phyloP scores from a whole-genome alignment of 1,139 yeast species.

The Sugiyamaella castrensis region DNA sequence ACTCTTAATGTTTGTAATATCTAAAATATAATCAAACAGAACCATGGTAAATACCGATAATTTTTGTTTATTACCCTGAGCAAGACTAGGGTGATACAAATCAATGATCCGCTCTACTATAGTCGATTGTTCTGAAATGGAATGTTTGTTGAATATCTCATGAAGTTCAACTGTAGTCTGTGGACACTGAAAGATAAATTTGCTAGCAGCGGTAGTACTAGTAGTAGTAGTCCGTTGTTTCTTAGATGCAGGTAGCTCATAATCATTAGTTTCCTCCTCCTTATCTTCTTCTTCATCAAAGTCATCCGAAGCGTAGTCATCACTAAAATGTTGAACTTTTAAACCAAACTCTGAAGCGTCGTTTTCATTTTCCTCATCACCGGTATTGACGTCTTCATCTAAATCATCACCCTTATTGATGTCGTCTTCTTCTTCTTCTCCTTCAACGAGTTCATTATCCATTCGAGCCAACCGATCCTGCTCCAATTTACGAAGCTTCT shows the following conservation, averaged over 20 bases:
- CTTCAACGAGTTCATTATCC: slow-evolving; percentile 55
- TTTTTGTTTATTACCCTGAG: slow-evolving; percentile 77
- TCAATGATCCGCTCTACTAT: slow-evolving; percentile 57
- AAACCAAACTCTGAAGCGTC: slow-evolving; percentile 29
- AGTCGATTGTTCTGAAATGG: slow-evolving; percentile 45
- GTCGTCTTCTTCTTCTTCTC: slow-evolving; percentile 29
- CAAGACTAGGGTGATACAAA: slow-evolving; percentile 70
- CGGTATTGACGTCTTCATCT: slow-evolving; percentile 16
- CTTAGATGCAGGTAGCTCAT: slow-evolving; percentile 24
- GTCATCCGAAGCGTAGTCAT: slow-evolving; percentile 35
- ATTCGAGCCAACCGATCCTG: slow-evolving; percentile 76
- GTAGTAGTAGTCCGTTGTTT: slow-evolving; percentile 5
- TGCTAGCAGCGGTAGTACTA: not conserved
- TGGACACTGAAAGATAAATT: slow-evolving; percentile 48
- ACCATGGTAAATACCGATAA: slow-evolving; percentile 62
- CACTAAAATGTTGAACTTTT: slow-evolving; percentile 1
- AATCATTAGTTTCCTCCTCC: slow-evolving; percentile 36
- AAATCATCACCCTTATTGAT: slow-evolving; percentile 51
- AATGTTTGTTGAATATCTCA: slow-evolving; percentile 39
- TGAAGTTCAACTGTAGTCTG: slow-evolving; percentile 51
- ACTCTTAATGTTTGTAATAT: slow-evolving; percentile 8
- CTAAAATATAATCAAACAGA: slow-evolving; percentile 41
- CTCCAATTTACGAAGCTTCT: slow-evolving; percentile 65
- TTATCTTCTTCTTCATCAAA: slow-evolving; percentile 20
- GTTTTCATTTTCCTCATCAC: slow-evolving; percentile 23